phyloP scores from a whole-genome alignment of 805 yeast genomes.

The Ascoidea rubescens region DNA sequence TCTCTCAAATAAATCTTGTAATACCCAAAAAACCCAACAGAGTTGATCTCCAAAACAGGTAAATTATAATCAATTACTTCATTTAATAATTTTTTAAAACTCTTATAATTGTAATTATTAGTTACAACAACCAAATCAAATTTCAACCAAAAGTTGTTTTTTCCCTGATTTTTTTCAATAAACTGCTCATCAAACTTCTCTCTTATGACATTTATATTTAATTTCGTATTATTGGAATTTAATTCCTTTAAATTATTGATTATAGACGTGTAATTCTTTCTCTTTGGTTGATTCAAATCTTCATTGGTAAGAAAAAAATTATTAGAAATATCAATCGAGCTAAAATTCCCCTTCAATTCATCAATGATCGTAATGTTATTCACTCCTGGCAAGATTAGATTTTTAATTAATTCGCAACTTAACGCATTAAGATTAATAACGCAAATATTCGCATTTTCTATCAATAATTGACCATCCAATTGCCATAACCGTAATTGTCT shows the following conservation, averaged over 20 bases:
- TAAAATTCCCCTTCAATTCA: slow-evolving; percentile 8
- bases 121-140: slow-evolving; percentile 5
- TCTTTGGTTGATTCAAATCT: slow-evolving; percentile 28
- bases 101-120: background rate
- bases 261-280: slow-evolving; percentile 10
- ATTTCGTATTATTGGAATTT: slow-evolving; percentile 31
- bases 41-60: slow-evolving; percentile 38
- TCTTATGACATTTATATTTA: slow-evolving; percentile 15
- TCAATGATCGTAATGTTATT: slow-evolving; percentile 55
- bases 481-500: slow-evolving; percentile 88
- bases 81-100: slow-evolving; percentile 4
- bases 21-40: slow-evolving; percentile 55
- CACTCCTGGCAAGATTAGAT: slow-evolving; percentile 62
- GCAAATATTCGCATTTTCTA: slow-evolving; percentile 46
- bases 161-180: slow-evolving; percentile 4
- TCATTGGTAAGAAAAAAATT: slow-evolving; percentile 46
- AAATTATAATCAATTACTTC: slow-evolving; percentile 24
- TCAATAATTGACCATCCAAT: slow-evolving; percentile 48
- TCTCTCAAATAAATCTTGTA: slow-evolving; percentile 39
- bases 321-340: slow-evolving; percentile 33
- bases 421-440: slow-evolving; percentile 43
- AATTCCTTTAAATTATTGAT: slow-evolving; percentile 32
- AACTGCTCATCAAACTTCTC: slow-evolving; percentile 18
- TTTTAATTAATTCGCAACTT: slow-evolving; percentile 61
- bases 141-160: slow-evolving; percentile 1